phyloP scores from a whole-genome alignment of 1,139 yeast species.

The Yamadazyma blattariae region DNA sequence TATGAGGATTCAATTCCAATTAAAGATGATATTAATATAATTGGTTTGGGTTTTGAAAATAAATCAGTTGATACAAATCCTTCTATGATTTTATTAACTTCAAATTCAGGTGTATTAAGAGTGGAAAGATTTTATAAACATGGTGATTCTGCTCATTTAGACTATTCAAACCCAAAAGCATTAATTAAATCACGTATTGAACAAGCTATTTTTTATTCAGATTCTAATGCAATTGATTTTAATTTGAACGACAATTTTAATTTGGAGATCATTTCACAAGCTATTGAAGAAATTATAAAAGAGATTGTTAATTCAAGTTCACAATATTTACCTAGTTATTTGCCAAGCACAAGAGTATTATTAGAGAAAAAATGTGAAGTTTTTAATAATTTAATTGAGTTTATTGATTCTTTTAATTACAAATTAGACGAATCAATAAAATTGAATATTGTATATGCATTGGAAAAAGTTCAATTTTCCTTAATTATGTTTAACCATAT shows the following conservation, averaged over 20 bases:
- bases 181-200: constrained; percentile 70
- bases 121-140: constrained; percentile 46
- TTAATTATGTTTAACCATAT: constrained; percentile 45
- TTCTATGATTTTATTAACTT: constrained; percentile 49
- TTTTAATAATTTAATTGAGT: constrained; percentile 37
- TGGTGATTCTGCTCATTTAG: constrained; percentile 11
- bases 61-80: constrained; percentile 27
- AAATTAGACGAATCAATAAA: constrained; percentile 25
- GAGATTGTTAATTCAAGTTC: constrained; percentile 55
- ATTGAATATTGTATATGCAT: constrained; percentile 39
- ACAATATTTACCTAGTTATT: constrained; percentile 29
- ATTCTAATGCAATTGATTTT: constrained; percentile 54
- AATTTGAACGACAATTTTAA: constrained; percentile 36
- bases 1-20: constrained; percentile 80
- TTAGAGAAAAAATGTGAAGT: constrained; percentile 24
- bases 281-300: constrained; percentile 45
- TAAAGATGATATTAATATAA: constrained; percentile 48
- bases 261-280: constrained; percentile 41
- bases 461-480: constrained; percentile 61
- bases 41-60: constrained; percentile 61
- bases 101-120: constrained; percentile 60
- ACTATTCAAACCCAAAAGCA: constrained; percentile 24
- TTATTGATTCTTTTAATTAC: constrained; percentile 43
- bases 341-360: constrained; percentile 26
- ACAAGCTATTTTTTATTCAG: constrained; percentile 70